Evolutionary conservation across 805 yeast genomes (phyloP), one percentile per base, ranked within the genome.

Genomic region (Clavispora fructus): DNA sequence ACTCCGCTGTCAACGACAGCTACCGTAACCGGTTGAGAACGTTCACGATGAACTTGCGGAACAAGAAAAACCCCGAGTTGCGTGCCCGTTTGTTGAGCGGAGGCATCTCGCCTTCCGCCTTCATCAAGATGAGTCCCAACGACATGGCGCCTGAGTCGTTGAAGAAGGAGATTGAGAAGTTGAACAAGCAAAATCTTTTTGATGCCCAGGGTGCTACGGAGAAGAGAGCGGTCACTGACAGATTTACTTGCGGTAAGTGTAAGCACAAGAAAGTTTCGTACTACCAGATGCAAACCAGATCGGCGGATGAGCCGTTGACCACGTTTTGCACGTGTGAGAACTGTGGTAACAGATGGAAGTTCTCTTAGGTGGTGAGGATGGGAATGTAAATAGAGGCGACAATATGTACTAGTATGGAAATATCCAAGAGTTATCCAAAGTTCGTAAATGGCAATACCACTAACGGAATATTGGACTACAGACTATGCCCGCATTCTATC

Each of bases 321-420:
- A 94, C 99, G 1, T 94, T 94, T 64, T 94, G 99, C 73, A 91
- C 97, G 4, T 94, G 99, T 73, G 97, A 91, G 61, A 88, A 81
- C 54, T 94, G 99, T 73, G 98, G 98, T 52, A 89, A 94, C 62
- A 80, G 98, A 67, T 94, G 99, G 99, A 94, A 94, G 68, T 94
- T 94, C 63, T 87, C 95, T 29, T 91, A 64, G 47, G 12, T 9
- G 29, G 14, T 16, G 25, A 19, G 29, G 30, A 9, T 14, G 13
- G 30, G 29, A 14, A 39, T 39, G 35, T 39, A 17, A 17, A 23
- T 32, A 23, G 25, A 33, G 23, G 17, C 4, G 25, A 33, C 13
- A n/a, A 25, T 29, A 35, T 41, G 48, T 49, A 32, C 33, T 38
- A 29, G n/a, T 28, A 35, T 14, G 35, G 41, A 14, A 33, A 38